Evolutionary conservation across 2,329 filamentous ascomycete species (phyloP), one percentile per base, ranked within the genome.

Genomic region (Penicillium sclerotigenum): DNA sequence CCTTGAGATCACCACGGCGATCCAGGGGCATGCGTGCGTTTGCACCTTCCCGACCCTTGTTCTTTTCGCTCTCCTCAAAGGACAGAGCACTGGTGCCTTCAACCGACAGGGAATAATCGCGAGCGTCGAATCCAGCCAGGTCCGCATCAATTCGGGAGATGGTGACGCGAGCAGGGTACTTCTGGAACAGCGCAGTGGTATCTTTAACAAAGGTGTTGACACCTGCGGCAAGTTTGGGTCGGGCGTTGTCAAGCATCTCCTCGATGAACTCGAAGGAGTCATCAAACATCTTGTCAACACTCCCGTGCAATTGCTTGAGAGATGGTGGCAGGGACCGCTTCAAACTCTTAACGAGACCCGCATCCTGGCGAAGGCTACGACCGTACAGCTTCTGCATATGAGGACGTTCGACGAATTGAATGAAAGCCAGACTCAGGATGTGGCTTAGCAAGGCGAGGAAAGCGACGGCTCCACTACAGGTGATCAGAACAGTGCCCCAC

Each of bases 361-460:
- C 94, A 72, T 96, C 91, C 61, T 88, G 80, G 57, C 94, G 87
- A 43, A 99, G 79, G 65, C 86, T 87, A 65, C 87, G 82, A 40
- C 94, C 93, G 68, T 99, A 99, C 18, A 97, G 83, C 80, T 96
- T 97, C 73, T 96, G 90, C 92, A 99, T 97, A 73, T 99, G 94
- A 14, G 93, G 94, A 58, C 92, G 87, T 75, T 99, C 94, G 10
- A 99, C 89, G 63, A 93, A 89, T 57, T 96, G 90, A 52, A 99
- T 90, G 77, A 97, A 97, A 29, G 81, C 86, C 31, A 97, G 80
- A 1, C 89, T 94, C 47, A 97, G 79, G 31, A 93, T 83, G 69
- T 99, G 94, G 62, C 90, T 91, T 34, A 92, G 74, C 22, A 97
- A 78, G 2, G 94, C 93, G 63, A 97, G 82, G 70, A 91, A 84